Percentiles rank a stretch among this genome's conserved stretches.
phyloP scores from a whole-genome alignment of 75 land plant species.

The Ceratopteris richardii region DNA sequence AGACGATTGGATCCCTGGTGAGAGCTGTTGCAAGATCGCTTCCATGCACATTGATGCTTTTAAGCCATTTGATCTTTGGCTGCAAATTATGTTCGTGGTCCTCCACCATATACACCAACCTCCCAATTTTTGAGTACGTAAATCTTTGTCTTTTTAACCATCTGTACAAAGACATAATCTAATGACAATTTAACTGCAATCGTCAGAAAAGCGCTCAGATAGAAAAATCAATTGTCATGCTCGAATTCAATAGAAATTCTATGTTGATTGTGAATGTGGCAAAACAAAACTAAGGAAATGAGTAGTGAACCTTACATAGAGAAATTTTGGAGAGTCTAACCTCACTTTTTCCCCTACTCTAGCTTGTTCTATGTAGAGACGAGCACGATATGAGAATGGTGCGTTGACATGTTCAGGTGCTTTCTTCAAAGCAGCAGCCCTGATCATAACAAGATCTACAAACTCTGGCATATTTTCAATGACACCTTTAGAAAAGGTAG shows the following conservation, averaged over 20 bases:
- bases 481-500: slow-evolving; percentile 5
- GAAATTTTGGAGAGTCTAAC: background rate
- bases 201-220: too few species aligned
- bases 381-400: slow-evolving; percentile 13
- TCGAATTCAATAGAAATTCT: too few species aligned
- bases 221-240: too few species aligned
- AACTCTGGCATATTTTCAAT: slow-evolving; percentile 13
- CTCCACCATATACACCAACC: slow-evolving; percentile 44
- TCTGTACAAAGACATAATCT: slow-evolving; percentile 15
- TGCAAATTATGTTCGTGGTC: slow-evolving; percentile 43
- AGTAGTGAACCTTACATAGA: too few species aligned
- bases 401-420: slow-evolving; percentile 8
- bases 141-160: slow-evolving; percentile 85
- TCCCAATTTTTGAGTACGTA: slow-evolving; percentile 68
- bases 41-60: slow-evolving; percentile 67
- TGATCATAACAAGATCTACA: slow-evolving; percentile 15
- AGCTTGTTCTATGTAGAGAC: slow-evolving; percentile 9
- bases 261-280: too few species aligned
- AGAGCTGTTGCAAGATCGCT: slow-evolving; percentile 57
- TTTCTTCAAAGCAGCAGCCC: slow-evolving; percentile 16
- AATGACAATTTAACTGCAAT: too few species aligned
- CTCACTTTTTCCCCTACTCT: slow-evolving; percentile 15
- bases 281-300: too few species aligned
- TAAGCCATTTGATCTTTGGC: slow-evolving; percentile 45
- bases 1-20: slow-evolving; percentile 29